Conservation (phyloP, 1,139 yeast species). For the Candida glucosophila region DNA sequence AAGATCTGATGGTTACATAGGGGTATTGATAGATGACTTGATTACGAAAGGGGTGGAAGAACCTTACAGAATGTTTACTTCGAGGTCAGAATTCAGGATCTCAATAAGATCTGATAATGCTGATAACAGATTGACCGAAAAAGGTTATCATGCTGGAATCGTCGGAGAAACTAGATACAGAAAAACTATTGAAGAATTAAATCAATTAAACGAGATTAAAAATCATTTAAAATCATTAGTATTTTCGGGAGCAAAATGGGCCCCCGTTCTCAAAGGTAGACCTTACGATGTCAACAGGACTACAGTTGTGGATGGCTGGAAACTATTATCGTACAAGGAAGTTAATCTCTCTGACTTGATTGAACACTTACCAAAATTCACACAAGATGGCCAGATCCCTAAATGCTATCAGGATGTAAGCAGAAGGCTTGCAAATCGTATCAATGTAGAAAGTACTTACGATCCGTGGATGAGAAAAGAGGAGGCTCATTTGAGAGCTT, state of each 20-base stretch:
- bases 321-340: constrained; percentile 32
- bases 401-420: constrained; percentile 26
- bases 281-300: constrained; percentile 32
- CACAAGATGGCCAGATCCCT: constrained; percentile 13
- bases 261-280: constrained; percentile 36
- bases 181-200: constrained; percentile 37
- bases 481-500: constrained; percentile 60
- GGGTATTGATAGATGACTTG: constrained; percentile 88
- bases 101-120: constrained; percentile 93
- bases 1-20: constrained; percentile 82
- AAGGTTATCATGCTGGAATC: constrained; percentile 62
- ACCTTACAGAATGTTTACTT: constrained; percentile 97
- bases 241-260: constrained; percentile 59
- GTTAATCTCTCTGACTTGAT: constrained; percentile 20
- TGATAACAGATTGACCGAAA: constrained; percentile 67
- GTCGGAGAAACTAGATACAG: constrained; percentile 55
- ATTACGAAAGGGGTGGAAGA: constrained; percentile 95
- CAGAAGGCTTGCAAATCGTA: constrained; percentile 45
- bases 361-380: constrained; percentile 20
- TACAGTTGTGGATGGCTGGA: constrained; percentile 36
- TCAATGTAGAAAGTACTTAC: constrained; percentile 75
- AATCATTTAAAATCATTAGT: constrained; percentile 35
- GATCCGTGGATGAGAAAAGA: constrained; percentile 76
- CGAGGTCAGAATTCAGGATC: constrained; percentile 87
- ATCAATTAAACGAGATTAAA: constrained; percentile 35